Evolutionary conservation across 1,139 yeast genomes (phyloP).

Genomic region (Sugiyamaella paludigena): DNA sequence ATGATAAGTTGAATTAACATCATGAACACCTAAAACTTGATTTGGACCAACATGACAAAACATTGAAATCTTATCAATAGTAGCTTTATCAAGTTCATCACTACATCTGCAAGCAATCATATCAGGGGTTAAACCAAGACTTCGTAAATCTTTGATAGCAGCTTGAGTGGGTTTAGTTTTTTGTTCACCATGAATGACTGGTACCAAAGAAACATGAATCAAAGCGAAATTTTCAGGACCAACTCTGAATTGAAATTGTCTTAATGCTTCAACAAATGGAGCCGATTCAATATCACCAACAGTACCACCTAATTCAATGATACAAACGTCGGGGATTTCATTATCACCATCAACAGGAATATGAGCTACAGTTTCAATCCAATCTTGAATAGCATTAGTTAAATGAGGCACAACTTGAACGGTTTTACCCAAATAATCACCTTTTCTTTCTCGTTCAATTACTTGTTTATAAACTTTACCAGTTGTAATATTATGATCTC

Average conservation of each 20-base stretch:
- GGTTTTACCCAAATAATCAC: conserved; percentile 98
- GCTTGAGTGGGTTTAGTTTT: conserved; percentile 99
- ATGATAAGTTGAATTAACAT: conserved; percentile 95
- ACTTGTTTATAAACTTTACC: conserved; percentile 96
- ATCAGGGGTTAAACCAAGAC: conserved; percentile 92
- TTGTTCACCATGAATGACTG: conserved; percentile 97
- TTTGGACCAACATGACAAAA: conserved; percentile 98
- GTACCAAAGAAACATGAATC: conserved; percentile 94
- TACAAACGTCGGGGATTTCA: conserved; percentile 85
- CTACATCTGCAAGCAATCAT: conserved; percentile 98
- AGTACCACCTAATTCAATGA: conserved; percentile 97
- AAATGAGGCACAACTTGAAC: conserved; percentile 98
- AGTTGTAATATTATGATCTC: conserved; percentile 94
- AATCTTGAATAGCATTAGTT: conserved; percentile 95
- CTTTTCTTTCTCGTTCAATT: conserved; percentile 91
- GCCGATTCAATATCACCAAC: conserved; percentile 99
- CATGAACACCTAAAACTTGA: conserved; percentile 95
- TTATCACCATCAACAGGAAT: conserved; percentile 93
- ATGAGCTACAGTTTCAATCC: conserved; percentile 92
- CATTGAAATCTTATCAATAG: conserved; percentile 95
- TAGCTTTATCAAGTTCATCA: conserved; percentile 72
- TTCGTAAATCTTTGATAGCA: conserved; percentile 93
- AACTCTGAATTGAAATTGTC: conserved; percentile 97
- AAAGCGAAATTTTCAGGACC: conserved; percentile 92
- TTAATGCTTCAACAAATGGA: conserved; percentile 96